Evolutionary conservation across 805 yeast genomes (phyloP), one percentile per base, ranked within the genome.

Genomic region (Candida hispaniensis): DNA sequence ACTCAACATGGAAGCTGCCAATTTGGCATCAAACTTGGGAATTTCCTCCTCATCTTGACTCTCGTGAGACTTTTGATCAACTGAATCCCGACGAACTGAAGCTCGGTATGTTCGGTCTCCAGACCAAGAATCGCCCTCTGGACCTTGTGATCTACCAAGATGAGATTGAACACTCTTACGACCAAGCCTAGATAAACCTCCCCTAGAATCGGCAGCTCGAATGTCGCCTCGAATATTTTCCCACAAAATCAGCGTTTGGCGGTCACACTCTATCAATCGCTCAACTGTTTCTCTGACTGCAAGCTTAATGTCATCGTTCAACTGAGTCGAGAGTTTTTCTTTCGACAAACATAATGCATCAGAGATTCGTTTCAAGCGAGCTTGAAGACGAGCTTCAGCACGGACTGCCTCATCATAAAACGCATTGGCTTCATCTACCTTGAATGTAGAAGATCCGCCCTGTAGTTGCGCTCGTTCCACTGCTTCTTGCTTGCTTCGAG

Each of bases 391-490:
- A 43, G 79, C 79, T 54, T 88, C 95, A 11, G 70, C 64, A 39
- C 70, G 71, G 8, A 80, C 72, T 1, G 94, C 91, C 18, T 69
- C 72, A 52, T 86, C 94, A 39, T 86, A 63, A 6, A 80, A 64
- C 38, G 77, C 64, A 17, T 88, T 71, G 0, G 95, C 93, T 46
- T 86, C 96, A 47, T 91, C 95, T 4, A 83, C 93, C 52, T 78
- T 82, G 16, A 80, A 55, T 0, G 97, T 94, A 48, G 79, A 88
- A 34, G 83, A 75, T 33, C 79, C 73, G 20, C 83, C 63, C 38
- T 72, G 72, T 47, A 81, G 79, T 39, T 83, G 66, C 48, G 75
- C 75, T 26, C 71, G 59, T 6, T 71, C 66, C 1, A 93, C 93
- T 4, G 71, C 66, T 30, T 72, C 69, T 48, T 81, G 93, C 48